Base-by-base conservation (phyloP, 306 rosid species). In the Luffa acutangula region DNA sequence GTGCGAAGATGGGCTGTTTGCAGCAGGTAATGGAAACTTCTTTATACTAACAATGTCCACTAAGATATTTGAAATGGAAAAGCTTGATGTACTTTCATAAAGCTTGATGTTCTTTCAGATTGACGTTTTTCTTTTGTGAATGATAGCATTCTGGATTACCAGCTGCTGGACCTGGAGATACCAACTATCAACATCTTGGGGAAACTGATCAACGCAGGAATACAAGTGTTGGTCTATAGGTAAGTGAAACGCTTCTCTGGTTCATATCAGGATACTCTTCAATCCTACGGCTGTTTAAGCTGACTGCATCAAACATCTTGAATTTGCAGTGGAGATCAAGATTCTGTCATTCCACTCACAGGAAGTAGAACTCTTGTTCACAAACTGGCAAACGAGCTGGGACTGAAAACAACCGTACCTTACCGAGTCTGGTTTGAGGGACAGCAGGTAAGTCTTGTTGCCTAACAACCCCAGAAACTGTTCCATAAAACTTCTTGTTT, bases 401-500 rank as follows among this genome's bases (percentile, higher is more conserved):
- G 84, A 85, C 89, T 93, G 25, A 88, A 85, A 54, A 89, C 96
- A 54, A 88, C 94, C 12, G 91, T 91, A 15, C 96, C 99, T 43
- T 93, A 93, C 69, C 86, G 99, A 78, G 99, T 91, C 56, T 95
- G 97, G 99, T 95, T 95, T 80, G 93, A 80, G 74, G 91, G 97
- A 67, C 93, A 90, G 49, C 99, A 93, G 92, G 98, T 91, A 79
- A 82, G 43, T 63, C 78, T 59, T 4, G 15, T 54, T 66, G 21
- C 36, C 41, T 8, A 46, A 21, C 39, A 46, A 12, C 33, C 18
- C 75, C 18, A 69, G 7, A 20, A 69, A 20, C 1, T 4, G 75
- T 69, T 69, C 15, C 20, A 64, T 10, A 67, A 4, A 69, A 67
- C 33, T 67, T 45, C 53, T 9, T 36, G 46, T 64, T 36, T 8